Conservation (phyloP, 345 rosid species). For the Luvunga scandens region DNA sequence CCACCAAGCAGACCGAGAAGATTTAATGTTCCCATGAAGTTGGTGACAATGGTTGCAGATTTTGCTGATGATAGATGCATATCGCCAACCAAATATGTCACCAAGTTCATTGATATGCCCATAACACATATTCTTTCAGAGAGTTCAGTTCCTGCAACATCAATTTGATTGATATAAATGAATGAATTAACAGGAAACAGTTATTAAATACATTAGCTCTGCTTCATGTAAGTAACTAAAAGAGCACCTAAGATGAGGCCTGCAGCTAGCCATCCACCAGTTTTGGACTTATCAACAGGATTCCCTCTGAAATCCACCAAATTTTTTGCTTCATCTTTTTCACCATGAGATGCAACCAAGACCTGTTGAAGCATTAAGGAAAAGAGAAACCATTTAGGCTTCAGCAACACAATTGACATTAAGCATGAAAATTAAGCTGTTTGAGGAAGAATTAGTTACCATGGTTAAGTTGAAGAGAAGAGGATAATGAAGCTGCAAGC, state of each 20-base stretch:
- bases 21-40: slow-evolving; percentile 91
- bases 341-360: slow-evolving; percentile 42
- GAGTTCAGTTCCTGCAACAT: slow-evolving; percentile 66
- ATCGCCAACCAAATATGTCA: slow-evolving; percentile 76
- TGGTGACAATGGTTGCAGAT: slow-evolving; percentile 81
- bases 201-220: background rate
- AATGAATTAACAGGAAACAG: background rate
- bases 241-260: slow-evolving; percentile 76
- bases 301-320: slow-evolving; percentile 60
- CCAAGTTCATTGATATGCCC: slow-evolving; percentile 90
- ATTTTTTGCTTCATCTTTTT: slow-evolving; percentile 37
- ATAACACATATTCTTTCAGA: slow-evolving; percentile 89
- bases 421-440: background rate
- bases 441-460: slow-evolving; percentile 4
- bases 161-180: background rate
- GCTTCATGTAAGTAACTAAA: background rate
- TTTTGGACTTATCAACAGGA: slow-evolving; percentile 65
- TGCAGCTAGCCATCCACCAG: slow-evolving; percentile 94
- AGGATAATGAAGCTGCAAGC: background rate
- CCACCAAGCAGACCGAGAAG: slow-evolving; percentile 87
- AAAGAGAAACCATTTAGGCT: slow-evolving; percentile 3
- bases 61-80: slow-evolving; percentile 74
- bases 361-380: slow-evolving; percentile 32
- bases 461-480: background rate
- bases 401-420: background rate